phyloP scores from a whole-genome alignment of 2,329 filamentous ascomycete species.

The Neopestalotiopsis sp. region DNA sequence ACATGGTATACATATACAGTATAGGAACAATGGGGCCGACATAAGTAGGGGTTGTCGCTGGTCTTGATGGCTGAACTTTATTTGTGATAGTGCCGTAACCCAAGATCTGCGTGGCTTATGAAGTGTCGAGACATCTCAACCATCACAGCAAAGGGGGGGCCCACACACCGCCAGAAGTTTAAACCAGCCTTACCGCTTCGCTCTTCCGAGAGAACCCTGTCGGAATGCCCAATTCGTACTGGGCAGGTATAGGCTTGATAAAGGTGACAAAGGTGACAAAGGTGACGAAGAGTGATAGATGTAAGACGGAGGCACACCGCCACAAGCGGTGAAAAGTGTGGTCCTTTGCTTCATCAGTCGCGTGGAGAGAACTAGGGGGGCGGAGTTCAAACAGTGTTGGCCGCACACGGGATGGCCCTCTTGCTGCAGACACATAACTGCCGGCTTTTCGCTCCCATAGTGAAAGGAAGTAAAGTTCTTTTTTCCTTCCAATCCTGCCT shows the following conservation, averaged over 20 bases:
- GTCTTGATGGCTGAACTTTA: not conserved
- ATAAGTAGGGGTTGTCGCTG: not conserved
- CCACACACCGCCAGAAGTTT: not conserved
- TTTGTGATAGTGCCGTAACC: not conserved
- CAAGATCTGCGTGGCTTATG: not conserved
- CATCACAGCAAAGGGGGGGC: not conserved
- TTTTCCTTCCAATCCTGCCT: not conserved
- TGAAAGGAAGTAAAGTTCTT: not conserved
- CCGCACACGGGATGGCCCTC: not conserved
- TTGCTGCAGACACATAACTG: not conserved
- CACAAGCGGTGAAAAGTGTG: not conserved
- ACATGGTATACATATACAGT: not conserved
- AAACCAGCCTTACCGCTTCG: constrained; percentile 1
- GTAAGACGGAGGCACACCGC: not conserved
- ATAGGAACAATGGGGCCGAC: not conserved
- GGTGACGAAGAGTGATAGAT: not conserved
- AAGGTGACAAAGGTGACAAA: not conserved
- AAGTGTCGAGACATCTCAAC: not conserved
- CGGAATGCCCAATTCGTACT: not conserved
- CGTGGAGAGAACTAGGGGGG: not conserved
- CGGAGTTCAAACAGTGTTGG: not conserved
- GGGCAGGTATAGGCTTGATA: not conserved
- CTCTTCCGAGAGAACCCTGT: not conserved
- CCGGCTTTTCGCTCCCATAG: not conserved
- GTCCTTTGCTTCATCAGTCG: not conserved